These are phyloP conservation scores for Leishmania lainsoni DNA, from an alignment of 208 protist genomes.

Conservation along the genomic window DNA sequence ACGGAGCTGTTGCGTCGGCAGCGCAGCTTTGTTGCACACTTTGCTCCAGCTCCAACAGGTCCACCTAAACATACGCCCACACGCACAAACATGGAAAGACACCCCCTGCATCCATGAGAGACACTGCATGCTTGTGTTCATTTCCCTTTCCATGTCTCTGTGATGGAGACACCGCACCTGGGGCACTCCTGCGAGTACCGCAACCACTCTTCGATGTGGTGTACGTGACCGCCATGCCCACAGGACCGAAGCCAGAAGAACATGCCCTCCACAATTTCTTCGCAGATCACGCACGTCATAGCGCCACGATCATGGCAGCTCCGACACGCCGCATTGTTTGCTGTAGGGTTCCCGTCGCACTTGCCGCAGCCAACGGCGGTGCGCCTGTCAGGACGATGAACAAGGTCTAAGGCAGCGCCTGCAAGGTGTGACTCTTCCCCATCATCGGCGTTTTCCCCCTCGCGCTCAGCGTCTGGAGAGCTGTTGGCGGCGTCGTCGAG, in stretches of 20 bases:
- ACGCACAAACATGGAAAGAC: neutral
- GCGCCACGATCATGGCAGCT: constrained; percentile 41
- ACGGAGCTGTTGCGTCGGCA: neutral
- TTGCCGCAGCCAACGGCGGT: constrained; percentile 20
- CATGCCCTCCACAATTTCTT: constrained; percentile 83
- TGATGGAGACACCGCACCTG: constrained; percentile 62
- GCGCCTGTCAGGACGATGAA: constrained; percentile 1
- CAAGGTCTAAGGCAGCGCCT: neutral
- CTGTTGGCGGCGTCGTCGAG: constrained; percentile 13
- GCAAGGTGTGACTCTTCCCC: constrained; percentile 12
- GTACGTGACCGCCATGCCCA: constrained; percentile 81
- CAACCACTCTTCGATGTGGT: constrained; percentile 86
- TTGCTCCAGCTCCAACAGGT: neutral
- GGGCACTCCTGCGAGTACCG: constrained; percentile 70
- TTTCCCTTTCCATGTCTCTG: constrained; percentile 33
- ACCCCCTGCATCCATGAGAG: neutral
- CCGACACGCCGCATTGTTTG: constrained; percentile 67
- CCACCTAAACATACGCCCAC: neutral
- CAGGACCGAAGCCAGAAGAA: constrained; percentile 83
- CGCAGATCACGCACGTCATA: constrained; percentile 84
- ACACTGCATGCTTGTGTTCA: neutral
- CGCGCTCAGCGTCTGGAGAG: neutral
- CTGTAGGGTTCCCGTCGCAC: constrained; percentile 3
- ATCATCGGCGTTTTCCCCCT: constrained; percentile 2
- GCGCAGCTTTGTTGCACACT: neutral